A percentile compares a stretch with the other conserved stretches of the same genome.
phyloP scores from a whole-genome alignment of 2,329 filamentous ascomycete genomes.

The Tolypocladium inflatum region DNA sequence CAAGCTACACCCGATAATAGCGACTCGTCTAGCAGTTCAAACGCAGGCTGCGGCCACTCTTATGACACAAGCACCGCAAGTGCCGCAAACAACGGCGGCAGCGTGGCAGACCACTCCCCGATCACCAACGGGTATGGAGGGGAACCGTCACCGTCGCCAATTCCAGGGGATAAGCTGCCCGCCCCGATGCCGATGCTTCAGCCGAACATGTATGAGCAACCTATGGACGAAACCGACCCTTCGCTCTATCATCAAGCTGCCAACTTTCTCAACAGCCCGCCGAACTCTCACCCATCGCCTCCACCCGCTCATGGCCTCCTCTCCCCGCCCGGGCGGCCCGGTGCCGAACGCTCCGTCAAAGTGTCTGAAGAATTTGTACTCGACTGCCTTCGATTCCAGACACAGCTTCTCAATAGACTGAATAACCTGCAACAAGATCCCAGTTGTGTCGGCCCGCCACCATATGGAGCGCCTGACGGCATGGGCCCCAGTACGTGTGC shows the following conservation, averaged over 20 bases:
- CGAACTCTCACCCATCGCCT: constrained; percentile 8
- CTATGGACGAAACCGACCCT: constrained; percentile 4
- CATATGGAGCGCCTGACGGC: neutral
- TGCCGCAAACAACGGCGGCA: neutral
- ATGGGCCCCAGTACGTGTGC: constrained; percentile 1
- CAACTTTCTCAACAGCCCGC: constrained; percentile 10
- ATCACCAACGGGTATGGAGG: neutral
- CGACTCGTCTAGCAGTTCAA: neutral
- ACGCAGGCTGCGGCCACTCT: neutral
- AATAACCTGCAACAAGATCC: constrained; percentile 10
- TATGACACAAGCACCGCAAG: neutral
- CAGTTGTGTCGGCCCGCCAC: constrained; percentile 1
- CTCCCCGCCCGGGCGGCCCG: constrained; percentile 7
- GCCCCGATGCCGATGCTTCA: constrained; percentile 4
- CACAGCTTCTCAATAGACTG: constrained; percentile 12
- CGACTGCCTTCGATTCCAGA: constrained; percentile 15
- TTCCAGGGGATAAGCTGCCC: constrained; percentile 2
- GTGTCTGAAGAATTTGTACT: constrained; percentile 12
- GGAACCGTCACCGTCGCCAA: constrained; percentile 5
- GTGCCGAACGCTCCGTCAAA: constrained; percentile 4
- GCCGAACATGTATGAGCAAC: constrained; percentile 7
- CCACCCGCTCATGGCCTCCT: constrained; percentile 6
- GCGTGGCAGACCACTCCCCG: neutral
- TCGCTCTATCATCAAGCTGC: constrained; percentile 5
- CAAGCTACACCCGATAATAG: neutral